Conservation (phyloP, 2,329 filamentous ascomycete species). For the Botryotinia calthae region DNA sequence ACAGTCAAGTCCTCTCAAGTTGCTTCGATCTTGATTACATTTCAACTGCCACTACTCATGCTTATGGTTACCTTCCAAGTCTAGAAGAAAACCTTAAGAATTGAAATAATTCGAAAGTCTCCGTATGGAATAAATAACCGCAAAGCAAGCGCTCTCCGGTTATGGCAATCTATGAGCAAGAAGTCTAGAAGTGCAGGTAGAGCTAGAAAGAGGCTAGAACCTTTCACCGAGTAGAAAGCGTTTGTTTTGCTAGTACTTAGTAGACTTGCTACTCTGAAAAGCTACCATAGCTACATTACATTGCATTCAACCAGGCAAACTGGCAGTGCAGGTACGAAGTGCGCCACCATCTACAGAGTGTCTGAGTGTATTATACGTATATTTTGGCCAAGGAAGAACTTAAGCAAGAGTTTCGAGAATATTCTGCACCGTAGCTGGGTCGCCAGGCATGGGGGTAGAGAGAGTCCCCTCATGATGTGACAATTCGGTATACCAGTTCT, state of each 20-base stretch:
- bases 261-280: background rate
- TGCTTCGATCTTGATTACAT: background rate
- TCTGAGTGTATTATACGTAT: background rate
- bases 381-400: background rate
- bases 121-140: background rate
- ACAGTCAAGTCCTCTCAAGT: background rate
- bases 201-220: background rate
- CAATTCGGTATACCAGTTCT: background rate
- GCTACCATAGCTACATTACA: slow-evolving; percentile 3
- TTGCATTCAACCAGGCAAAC: background rate
- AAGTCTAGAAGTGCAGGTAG: background rate
- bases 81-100: background rate
- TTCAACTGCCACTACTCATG: slow-evolving; percentile 3
- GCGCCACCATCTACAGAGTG: background rate
- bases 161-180: background rate
- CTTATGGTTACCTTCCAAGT: background rate
- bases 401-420: background rate
- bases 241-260: background rate
- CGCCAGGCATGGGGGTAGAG: background rate
- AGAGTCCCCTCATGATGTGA: background rate
- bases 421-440: background rate
- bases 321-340: slow-evolving; percentile 1
- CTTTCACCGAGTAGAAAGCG: slow-evolving; percentile 9
- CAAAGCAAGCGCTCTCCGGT: background rate
- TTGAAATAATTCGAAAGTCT: background rate